Percentiles rank a stretch among this genome's conserved stretches.
Conservation (phyloP, 2,329 filamentous ascomycete genomes). For the Mycogone perniciosa region DNA sequence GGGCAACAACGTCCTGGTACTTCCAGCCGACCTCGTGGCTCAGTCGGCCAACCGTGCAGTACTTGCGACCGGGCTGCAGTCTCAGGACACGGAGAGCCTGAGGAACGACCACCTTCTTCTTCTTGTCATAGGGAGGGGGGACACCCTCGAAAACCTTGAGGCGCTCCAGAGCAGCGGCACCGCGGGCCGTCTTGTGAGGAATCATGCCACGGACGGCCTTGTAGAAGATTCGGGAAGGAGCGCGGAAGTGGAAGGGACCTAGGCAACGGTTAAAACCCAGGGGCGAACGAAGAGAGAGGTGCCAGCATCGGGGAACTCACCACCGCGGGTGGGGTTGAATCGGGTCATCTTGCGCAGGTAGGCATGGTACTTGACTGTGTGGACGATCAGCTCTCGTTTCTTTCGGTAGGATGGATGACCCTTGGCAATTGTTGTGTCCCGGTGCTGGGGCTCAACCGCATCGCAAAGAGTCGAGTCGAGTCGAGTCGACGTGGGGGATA, state of each 20-base stretch:
- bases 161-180: slow-evolving; percentile 92
- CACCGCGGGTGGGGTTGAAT: slow-evolving; percentile 98
- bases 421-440: not conserved
- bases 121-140: slow-evolving; percentile 97
- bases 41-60: slow-evolving; percentile 97
- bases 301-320: slow-evolving; percentile 46
- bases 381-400: slow-evolving; percentile 38
- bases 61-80: slow-evolving; percentile 98
- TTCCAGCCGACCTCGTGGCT: slow-evolving; percentile 99
- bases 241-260: slow-evolving; percentile 99
- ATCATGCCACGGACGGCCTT: slow-evolving; percentile 99
- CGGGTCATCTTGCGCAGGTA: slow-evolving; percentile 99
- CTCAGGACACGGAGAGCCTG: slow-evolving; percentile 95
- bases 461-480: slow-evolving; percentile 1
- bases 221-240: slow-evolving; percentile 99
- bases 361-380: slow-evolving; percentile 98
- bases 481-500: not conserved
- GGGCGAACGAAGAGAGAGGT: not conserved
- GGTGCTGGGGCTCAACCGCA: not conserved
- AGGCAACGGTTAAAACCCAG: slow-evolving; percentile 21
- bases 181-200: slow-evolving; percentile 98
- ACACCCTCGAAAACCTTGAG: slow-evolving; percentile 99
- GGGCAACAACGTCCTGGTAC: slow-evolving; percentile 98
- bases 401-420: not conserved
- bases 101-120: slow-evolving; percentile 99